phyloP scores from a whole-genome alignment of 2,329 filamentous ascomycete genomes.

The Claviceps monticola region DNA sequence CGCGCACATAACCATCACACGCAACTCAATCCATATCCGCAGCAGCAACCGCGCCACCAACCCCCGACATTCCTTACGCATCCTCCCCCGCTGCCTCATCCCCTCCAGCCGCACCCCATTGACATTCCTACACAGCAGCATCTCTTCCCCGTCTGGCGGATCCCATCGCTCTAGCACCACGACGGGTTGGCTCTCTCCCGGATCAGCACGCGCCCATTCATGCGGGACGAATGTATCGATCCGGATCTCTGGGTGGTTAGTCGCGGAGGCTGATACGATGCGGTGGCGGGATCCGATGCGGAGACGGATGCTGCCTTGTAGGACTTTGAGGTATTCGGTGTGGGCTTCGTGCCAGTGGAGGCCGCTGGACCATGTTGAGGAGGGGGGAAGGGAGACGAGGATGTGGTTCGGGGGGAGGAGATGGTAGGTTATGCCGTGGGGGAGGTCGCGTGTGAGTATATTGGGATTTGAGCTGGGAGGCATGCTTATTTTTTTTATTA shows the following conservation, averaged over 20 bases:
- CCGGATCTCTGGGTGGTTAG: conserved; percentile 16
- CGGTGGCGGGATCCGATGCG: conserved; percentile 8
- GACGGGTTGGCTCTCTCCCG: conserved; percentile 17
- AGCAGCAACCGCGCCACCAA: conserved; percentile 9
- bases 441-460: conserved; percentile 9
- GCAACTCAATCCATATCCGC: conserved; percentile 16
- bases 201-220: conserved; percentile 30
- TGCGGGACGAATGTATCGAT: conserved; percentile 26
- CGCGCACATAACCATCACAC: conserved; percentile 16
- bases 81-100: conserved; percentile 2
- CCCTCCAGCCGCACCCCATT: conserved; percentile 26
- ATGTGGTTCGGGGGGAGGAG: conserved; percentile 23
- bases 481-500: neutral
- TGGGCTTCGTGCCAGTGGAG: conserved; percentile 35
- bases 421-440: conserved; percentile 15
- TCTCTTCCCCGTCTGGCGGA: conserved; percentile 29
- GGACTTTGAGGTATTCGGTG: conserved; percentile 29
- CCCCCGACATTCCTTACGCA: neutral
- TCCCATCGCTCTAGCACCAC: conserved; percentile 33
- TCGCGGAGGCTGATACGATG: conserved; percentile 9
- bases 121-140: conserved; percentile 35
- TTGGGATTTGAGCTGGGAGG: neutral
- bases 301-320: conserved; percentile 22
- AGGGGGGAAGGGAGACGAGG: conserved; percentile 27
- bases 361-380: conserved; percentile 32